Base-by-base conservation (phyloP, 257 asterid species). In the Phtheirospermum japonicum region DNA sequence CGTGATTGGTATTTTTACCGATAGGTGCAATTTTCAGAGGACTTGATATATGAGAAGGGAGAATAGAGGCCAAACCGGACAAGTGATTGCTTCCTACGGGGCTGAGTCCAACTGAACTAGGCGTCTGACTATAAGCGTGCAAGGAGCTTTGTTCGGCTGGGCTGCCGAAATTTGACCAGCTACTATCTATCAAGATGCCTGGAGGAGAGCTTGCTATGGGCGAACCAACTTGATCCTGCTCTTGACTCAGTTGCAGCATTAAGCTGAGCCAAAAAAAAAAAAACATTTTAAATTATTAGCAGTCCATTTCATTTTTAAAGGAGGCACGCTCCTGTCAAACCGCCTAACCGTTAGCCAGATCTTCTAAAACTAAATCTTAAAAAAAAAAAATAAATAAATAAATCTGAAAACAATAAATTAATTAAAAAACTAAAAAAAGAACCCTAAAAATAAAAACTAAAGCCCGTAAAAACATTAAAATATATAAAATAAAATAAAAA, bases 181-280 rank as follows among this genome's bases (percentile, higher is more conserved):
- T 73, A 65, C 97, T 40, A 48, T 17, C 49, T 12, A 26, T 57
- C 16, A 61, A 68, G 76, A 66, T 80, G 78, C 95, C 91, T 75
- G 99, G 90, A 48, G 99, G 97, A 79, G 99, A 93, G 80, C 66
- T 82, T 74, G 79, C 86, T 11, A 89, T 40, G 20, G 99, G 97
- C 6, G 96, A 93, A 67, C 95, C 94, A 64, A 87, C 86, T 71
- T 77, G 86, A 72, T 80, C 99, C 71, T 73, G 85, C 33, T 93
- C 97, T 83, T 85, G 99, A 80, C 76, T 77, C 76, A 89, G 73
- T 70, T 89, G 99, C 77, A 78, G 94, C 85, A 93, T 78, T 71
- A 93, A 75, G 78, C 99, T 92, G 79, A 23, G 56, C 46, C 67
- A 17, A 28, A 55, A 65, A 71, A 59, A 42, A 48, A 73, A 7